Percentiles rank a stretch among this genome's conserved stretches.
phyloP scores from a whole-genome alignment of 1,284 basidiomycete species.

The Cryptococcus sp. region DNA sequence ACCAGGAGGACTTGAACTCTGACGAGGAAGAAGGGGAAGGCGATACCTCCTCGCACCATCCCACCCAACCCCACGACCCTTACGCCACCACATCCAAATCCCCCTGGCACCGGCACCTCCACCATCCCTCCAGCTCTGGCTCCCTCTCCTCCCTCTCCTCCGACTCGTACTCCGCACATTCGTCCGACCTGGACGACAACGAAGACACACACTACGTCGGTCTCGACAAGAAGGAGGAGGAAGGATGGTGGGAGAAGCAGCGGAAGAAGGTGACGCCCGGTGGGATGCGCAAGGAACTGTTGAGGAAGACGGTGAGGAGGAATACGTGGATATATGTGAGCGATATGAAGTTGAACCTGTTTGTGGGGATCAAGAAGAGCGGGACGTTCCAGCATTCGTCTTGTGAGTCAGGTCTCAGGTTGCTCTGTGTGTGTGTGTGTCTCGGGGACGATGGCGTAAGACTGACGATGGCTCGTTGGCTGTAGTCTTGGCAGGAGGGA shows the following conservation, averaged over 20 bases:
- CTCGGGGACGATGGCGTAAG: no score
- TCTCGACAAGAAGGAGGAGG: slow-evolving; percentile 34
- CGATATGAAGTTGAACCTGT: slow-evolving; percentile 58
- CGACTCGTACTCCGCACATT: slow-evolving; percentile 23
- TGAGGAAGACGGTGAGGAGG: slow-evolving; percentile 59
- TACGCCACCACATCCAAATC: slow-evolving; percentile 7
- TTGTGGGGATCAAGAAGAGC: slow-evolving; percentile 66
- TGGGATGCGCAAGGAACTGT: slow-evolving; percentile 59
- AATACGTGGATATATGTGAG: slow-evolving; percentile 70
- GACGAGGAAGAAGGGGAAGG: slow-evolving; percentile 15
- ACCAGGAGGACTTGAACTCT: slow-evolving; percentile 33
- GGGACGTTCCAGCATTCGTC: slow-evolving; percentile 70
- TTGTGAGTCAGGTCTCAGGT: slow-evolving; percentile 32
- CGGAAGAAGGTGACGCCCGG: slow-evolving; percentile 56
- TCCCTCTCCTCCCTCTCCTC: slow-evolving; percentile 11
- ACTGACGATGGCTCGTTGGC: slow-evolving; percentile 47
- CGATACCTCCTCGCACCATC: not conserved
- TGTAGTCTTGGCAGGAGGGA: slow-evolving; percentile 45
- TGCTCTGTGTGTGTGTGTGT: slow-evolving; percentile 50
- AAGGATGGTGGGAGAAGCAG: slow-evolving; percentile 51
- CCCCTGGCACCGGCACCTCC: not conserved
- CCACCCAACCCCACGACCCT: not conserved
- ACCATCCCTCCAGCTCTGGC: not conserved
- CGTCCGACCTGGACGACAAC: slow-evolving; percentile 43
- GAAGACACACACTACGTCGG: slow-evolving; percentile 58